A percentile compares a stretch with the other conserved stretches of the same genome.
These are phyloP conservation scores for Penicillium sp. DNA, from an alignment of 2,329 filamentous ascomycete genomes.

Conservation along the genomic window DNA sequence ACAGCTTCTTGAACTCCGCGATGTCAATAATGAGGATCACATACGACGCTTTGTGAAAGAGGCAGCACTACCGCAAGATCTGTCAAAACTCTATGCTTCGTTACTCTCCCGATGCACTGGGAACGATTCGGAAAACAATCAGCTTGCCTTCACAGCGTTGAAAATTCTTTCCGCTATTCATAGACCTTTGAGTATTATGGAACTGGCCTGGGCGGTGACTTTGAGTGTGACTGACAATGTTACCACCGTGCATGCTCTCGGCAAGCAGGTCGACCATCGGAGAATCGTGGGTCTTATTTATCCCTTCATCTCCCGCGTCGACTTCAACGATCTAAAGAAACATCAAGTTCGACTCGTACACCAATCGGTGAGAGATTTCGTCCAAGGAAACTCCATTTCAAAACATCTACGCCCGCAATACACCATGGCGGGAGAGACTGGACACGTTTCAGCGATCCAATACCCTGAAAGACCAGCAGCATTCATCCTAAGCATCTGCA, in stretches of 20 bases:
- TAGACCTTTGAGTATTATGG: conserved; percentile 27
- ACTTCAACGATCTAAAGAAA: conserved; percentile 11
- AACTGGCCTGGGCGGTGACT: conserved; percentile 26
- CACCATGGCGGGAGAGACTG: not conserved
- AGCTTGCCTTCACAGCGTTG: conserved; percentile 12
- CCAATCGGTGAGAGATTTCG: conserved; percentile 18
- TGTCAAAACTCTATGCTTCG: not conserved
- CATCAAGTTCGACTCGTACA: conserved; percentile 17
- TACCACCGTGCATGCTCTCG: conserved; percentile 18
- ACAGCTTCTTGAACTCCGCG: not conserved
- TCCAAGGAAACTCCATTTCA: not conserved
- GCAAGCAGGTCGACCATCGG: conserved; percentile 20
- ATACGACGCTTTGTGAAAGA: not conserved
- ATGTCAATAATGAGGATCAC: not conserved
- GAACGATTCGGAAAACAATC: not conserved
- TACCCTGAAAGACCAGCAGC: not conserved
- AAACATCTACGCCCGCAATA: conserved; percentile 2
- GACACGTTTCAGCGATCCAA: conserved; percentile 2
- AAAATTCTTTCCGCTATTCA: conserved; percentile 17
- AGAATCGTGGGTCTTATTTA: conserved; percentile 19
- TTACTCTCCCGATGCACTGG: not conserved
- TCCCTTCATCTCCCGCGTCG: conserved; percentile 13
- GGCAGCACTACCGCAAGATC: not conserved
- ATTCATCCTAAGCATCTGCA: conserved; percentile 22
- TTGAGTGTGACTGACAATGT: conserved; percentile 12